Base-by-base conservation (phyloP, 345 rosid species). In the Balakata baccata region DNA sequence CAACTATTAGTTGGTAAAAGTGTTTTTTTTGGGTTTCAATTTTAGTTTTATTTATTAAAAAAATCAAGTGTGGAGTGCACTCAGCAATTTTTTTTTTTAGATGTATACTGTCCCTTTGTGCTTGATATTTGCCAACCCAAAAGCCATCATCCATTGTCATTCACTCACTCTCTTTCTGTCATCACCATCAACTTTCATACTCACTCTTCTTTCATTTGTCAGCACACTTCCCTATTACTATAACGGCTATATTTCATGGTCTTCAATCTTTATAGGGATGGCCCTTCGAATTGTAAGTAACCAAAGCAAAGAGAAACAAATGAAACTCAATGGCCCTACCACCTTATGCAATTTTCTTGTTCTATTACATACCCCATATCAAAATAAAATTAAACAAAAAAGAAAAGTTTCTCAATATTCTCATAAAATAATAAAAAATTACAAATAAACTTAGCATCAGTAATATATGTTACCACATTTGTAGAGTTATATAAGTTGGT, bases 191-290 rank as follows among this genome's bases (percentile, higher is more conserved):
- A 25, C 6, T n/a, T 10, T 66, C 41, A 57, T 51, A 29, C 69
- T 11, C 11, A n/a, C 1, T 29, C 34, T 29, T 62, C 13, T 17
- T 51, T 13, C 3, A 14, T 12, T 51, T 51, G 13, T 4, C 56
- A 51, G 56, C 16, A 16, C 62, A 8, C 59, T 6, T 43, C n/a
- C 51, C 20, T 43, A 29, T 3, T 3, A 62, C 43, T 29, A 20
- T 29, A 74, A 79, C 78, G 78, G 72, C 81, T 64, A 74, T 64
- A 74, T 73, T 72, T 71, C 76, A 72, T 72, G 76, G 45, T 34
- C 74, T n/a, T n/a, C n/a, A n/a, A n/a, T 39, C 25, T 62, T 9
- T 64, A 5, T 0, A 14, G 0, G 2, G 0, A 8, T 38, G 41
- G 4, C 34, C 41, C 18, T 66, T 45, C n/a, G 8, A 46, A 66